Evolutionary conservation across 768 basidiomycete species (phyloP).

Genomic region (Boletus rubescentipes): DNA sequence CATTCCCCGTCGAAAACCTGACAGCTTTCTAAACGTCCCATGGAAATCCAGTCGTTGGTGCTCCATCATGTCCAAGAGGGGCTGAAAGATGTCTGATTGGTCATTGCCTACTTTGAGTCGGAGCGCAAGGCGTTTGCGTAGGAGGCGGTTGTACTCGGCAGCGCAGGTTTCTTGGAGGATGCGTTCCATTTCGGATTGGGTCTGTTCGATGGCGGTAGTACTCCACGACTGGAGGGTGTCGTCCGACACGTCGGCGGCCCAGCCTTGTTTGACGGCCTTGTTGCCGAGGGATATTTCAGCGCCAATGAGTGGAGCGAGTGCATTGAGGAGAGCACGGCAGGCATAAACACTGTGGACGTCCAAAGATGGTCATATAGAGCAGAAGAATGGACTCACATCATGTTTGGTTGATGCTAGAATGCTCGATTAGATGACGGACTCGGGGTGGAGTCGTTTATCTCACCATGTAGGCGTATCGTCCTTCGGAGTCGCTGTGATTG

Average conservation of each 20-base stretch:
- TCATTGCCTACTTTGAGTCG: conserved; percentile 55
- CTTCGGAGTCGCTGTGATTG: conserved; percentile 81
- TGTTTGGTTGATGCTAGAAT: conserved; percentile 65
- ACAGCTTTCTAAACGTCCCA: conserved; percentile 74
- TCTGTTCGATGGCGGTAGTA: conserved; percentile 48
- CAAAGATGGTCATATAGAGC: not conserved
- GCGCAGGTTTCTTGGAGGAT: conserved; percentile 59
- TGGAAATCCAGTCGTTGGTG: conserved; percentile 83
- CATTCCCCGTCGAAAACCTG: conserved; percentile 53
- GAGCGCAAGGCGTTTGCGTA: conserved; percentile 85
- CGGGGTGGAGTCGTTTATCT: conserved; percentile 3
- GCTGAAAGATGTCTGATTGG: conserved; percentile 56
- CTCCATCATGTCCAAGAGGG: conserved; percentile 75
- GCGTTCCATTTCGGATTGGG: conserved; percentile 60
- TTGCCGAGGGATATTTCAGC: conserved; percentile 64
- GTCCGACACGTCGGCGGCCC: conserved; percentile 54
- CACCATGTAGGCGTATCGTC: conserved; percentile 73
- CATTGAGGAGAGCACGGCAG: conserved; percentile 68
- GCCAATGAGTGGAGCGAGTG: conserved; percentile 84
- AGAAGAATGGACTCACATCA: conserved; percentile 55
- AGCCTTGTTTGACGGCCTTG: conserved; percentile 50
- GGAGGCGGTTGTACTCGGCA: conserved; percentile 61
- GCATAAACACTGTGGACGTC: conserved; percentile 63
- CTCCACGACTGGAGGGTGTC: conserved; percentile 65
- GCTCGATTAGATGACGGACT: conserved; percentile 1